Conservation (phyloP, 768 basidiomycete genomes). For the Rhodotorula graminis region DNA sequence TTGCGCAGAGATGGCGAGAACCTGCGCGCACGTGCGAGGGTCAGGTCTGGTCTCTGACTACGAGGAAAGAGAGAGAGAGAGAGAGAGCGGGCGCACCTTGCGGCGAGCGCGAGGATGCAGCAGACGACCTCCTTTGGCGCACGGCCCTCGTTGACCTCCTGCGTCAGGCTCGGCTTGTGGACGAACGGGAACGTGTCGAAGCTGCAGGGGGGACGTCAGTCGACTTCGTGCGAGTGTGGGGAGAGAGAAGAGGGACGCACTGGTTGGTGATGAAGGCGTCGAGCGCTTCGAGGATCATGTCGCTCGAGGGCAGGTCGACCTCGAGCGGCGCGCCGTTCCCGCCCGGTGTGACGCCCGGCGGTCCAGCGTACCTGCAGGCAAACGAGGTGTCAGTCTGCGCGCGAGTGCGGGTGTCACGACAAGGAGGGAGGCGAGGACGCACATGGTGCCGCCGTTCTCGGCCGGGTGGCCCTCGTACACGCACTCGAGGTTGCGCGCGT, state of each 20-base stretch:
- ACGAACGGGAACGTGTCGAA: conserved; percentile 38
- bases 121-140: conserved; percentile 32
- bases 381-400: background rate
- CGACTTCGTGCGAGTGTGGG: background rate
- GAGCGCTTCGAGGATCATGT: conserved; percentile 16
- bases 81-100: conserved; percentile 1
- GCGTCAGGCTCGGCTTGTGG: conserved; percentile 18
- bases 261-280: conserved; percentile 29
- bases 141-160: conserved; percentile 7
- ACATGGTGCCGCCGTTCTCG: conserved; percentile 19
- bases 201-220: background rate
- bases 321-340: conserved; percentile 5
- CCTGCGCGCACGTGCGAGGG: conserved; percentile 21
- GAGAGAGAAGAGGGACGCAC: background rate
- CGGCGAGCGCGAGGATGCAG: conserved; percentile 34
- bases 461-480: conserved; percentile 35
- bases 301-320: conserved; percentile 7
- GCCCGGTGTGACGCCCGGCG: conserved; percentile 7
- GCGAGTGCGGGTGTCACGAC: too few species aligned
- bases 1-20: conserved; percentile 26
- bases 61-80: too few species aligned
- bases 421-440: background rate
- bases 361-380: background rate
- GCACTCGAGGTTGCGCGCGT: conserved; percentile 8
- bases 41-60: background rate